Evolutionary conservation across 1,139 yeast genomes (phyloP).

Genomic region (Debaryomyces sp.): DNA sequence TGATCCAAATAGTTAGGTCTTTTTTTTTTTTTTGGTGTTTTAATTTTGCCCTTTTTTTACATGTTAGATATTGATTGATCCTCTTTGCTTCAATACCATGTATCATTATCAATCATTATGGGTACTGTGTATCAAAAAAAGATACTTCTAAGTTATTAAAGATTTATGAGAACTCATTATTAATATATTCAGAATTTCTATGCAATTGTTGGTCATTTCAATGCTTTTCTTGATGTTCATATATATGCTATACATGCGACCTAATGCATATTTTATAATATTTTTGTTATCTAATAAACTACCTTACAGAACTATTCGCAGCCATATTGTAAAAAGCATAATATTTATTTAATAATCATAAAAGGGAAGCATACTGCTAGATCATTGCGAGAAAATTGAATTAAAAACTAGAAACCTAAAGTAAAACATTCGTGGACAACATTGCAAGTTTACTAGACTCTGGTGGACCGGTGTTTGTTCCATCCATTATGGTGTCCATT

Average conservation of each 20-base stretch:
- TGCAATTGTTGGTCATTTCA: background rate
- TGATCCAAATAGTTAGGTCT: constrained; percentile 8
- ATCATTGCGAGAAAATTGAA: background rate
- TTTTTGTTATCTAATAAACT: constrained; percentile 3
- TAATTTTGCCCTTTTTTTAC: background rate
- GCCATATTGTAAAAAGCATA: background rate
- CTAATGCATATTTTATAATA: constrained; percentile 1
- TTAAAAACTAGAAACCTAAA: background rate
- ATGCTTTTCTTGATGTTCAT: background rate
- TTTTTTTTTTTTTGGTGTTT: background rate
- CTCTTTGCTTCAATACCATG: background rate
- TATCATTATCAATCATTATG: background rate
- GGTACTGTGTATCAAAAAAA: background rate
- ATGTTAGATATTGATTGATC: background rate
- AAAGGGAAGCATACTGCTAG: background rate
- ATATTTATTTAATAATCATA: background rate
- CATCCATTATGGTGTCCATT: background rate
- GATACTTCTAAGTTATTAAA: background rate
- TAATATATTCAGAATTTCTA: background rate
- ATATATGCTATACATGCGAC: background rate
- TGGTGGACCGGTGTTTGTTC: background rate
- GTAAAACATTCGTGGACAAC: background rate
- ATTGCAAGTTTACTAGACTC: background rate
- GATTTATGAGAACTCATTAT: background rate
- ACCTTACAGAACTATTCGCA: background rate